These are phyloP conservation scores for Ceratocystis alfenasii DNA, from an alignment of 2,329 filamentous ascomycete genomes.

Conservation along the genomic window DNA sequence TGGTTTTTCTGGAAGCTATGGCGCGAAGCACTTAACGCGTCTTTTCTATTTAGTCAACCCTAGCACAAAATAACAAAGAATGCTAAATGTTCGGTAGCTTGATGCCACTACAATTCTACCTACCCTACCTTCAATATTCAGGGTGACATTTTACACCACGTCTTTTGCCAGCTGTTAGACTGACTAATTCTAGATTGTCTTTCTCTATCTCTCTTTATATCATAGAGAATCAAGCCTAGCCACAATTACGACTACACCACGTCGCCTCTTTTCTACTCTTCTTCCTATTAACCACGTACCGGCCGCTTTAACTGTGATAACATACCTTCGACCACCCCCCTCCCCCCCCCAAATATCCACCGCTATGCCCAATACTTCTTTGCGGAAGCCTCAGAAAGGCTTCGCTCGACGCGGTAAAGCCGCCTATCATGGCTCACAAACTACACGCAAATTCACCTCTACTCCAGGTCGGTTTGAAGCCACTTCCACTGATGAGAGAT, in stretches of 20 bases:
- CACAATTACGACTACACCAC: background rate
- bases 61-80: background rate
- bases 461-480: slow-evolving; percentile 61
- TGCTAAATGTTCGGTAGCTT: background rate
- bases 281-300: background rate
- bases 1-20: background rate
- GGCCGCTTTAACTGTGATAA: background rate
- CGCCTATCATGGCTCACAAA: slow-evolving; percentile 56
- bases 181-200: too few relatives aligned
- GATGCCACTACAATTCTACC: background rate
- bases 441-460: slow-evolving; percentile 67
- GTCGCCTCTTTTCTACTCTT: slow-evolving; percentile 8
- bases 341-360: slow-evolving; percentile 16
- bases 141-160: background rate
- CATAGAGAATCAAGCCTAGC: background rate
- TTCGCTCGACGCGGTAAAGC: slow-evolving; percentile 58
- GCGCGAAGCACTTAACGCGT: slow-evolving; percentile 22
- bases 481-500: slow-evolving; percentile 84
- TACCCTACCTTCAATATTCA: background rate
- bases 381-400: slow-evolving; percentile 51
- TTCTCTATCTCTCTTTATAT: too few relatives aligned
- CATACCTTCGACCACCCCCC: background rate
- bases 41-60: background rate
- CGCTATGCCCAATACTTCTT: slow-evolving; percentile 48
- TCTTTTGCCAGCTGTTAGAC: too few relatives aligned